Percentiles rank a stretch among this genome's conserved stretches.
These are phyloP conservation scores for Mycena leptocephala DNA, from an alignment of 768 basidiomycete genomes.

Conservation along the genomic window DNA sequence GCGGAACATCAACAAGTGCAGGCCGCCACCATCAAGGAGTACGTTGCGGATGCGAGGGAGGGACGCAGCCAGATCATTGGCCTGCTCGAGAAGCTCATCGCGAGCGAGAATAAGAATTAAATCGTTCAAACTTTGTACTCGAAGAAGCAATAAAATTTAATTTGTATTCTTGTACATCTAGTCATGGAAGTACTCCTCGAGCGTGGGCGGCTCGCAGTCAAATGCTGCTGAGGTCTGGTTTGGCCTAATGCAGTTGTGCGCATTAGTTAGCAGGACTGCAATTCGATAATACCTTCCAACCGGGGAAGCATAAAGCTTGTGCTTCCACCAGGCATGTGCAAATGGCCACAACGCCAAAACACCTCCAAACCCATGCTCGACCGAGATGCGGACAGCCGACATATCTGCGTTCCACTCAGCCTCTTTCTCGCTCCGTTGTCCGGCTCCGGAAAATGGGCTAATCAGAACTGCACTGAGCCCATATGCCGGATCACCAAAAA, in stretches of 20 bases:
- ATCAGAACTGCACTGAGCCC: neutral
- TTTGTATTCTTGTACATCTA: neutral
- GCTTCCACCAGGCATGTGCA: slow-evolving; percentile 38
- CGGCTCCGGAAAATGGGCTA: slow-evolving; percentile 4
- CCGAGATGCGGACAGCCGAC: slow-evolving; percentile 39
- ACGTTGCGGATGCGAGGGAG: neutral
- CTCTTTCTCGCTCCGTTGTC: slow-evolving; percentile 36
- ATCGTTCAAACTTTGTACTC: neutral
- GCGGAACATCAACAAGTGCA: neutral
- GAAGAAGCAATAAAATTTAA: neutral
- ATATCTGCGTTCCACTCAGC: slow-evolving; percentile 43
- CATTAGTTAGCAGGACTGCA: slow-evolving; percentile 43
- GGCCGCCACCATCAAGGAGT: neutral
- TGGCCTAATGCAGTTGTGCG: slow-evolving; percentile 39
- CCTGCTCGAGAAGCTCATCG: neutral
- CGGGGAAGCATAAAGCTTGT: slow-evolving; percentile 30
- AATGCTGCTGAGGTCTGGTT: slow-evolving; percentile 43
- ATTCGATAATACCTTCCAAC: slow-evolving; percentile 44
- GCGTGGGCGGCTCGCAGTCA: slow-evolving; percentile 34
- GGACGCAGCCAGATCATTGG: neutral
- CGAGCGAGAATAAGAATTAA: neutral
- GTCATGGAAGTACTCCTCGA: slow-evolving; percentile 13
- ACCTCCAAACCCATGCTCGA: slow-evolving; percentile 46
- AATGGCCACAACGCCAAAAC: slow-evolving; percentile 40
- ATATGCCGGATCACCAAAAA: slow-evolving; percentile 4